Evolutionary conservation across 495 filamentous ascomycete species (phyloP).

Genomic region (Penicillium paradoxum): DNA sequence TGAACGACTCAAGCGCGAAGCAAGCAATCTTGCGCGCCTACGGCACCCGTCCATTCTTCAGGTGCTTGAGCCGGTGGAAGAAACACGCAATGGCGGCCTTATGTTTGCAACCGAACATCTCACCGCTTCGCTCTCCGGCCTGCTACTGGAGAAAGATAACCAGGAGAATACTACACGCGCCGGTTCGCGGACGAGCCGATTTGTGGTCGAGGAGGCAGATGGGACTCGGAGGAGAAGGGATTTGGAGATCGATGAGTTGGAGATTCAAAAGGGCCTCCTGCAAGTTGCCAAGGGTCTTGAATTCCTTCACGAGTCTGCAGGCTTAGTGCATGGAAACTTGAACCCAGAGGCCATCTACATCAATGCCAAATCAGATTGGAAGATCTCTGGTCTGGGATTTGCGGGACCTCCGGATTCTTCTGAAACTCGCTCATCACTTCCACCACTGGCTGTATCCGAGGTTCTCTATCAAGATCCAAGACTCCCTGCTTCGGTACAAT

Average conservation of each 20-base stretch:
- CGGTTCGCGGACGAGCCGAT: slow-evolving; percentile 67
- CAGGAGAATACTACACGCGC: slow-evolving; percentile 60
- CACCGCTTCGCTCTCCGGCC: slow-evolving; percentile 75
- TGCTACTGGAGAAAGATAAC: slow-evolving; percentile 85
- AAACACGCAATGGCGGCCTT: slow-evolving; percentile 80
- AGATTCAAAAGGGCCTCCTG: slow-evolving; percentile 92
- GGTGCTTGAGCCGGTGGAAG: slow-evolving; percentile 90
- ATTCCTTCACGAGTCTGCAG: slow-evolving; percentile 94
- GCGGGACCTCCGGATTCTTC: slow-evolving; percentile 70
- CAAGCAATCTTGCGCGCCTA: slow-evolving; percentile 75
- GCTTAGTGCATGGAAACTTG: slow-evolving; percentile 87
- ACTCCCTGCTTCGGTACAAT: slow-evolving; percentile 74
- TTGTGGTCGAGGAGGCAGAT: slow-evolving; percentile 75
- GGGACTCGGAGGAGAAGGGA: slow-evolving; percentile 71
- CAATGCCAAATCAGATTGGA: slow-evolving; percentile 98
- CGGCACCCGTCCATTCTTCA: slow-evolving; percentile 90
- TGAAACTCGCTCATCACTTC: slow-evolving; percentile 60
- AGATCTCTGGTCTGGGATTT: slow-evolving; percentile 90
- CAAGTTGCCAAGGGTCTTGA: slow-evolving; percentile 93
- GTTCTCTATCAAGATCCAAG: slow-evolving; percentile 81
- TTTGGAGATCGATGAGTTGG: slow-evolving; percentile 91
- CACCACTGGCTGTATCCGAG: slow-evolving; percentile 75
- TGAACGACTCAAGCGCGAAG: slow-evolving; percentile 86
- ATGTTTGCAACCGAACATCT: slow-evolving; percentile 95
- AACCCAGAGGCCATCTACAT: slow-evolving; percentile 93